Evolutionary conservation across 1,139 yeast genomes (phyloP).

Genomic region (Saccharomyces uvarum): DNA sequence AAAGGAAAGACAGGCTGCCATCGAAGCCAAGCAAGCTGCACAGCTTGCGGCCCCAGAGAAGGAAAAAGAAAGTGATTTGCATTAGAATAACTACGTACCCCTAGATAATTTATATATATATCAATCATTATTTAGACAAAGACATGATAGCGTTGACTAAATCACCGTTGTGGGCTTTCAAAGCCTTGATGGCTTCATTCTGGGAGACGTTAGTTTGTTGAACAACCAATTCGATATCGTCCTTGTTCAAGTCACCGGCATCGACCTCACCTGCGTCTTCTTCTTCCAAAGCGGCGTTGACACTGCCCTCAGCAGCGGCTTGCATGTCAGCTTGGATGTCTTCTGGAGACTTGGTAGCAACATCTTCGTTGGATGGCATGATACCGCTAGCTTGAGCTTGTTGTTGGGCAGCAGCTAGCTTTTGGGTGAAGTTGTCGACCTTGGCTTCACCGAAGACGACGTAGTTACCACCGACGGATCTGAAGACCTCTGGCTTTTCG

Average conservation of each 20-base stretch:
- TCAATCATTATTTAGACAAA: constrained; percentile 41
- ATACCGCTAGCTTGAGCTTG: constrained; percentile 42
- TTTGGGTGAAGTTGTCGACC: constrained; percentile 82
- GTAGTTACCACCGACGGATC: constrained; percentile 87
- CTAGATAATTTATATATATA: constrained; percentile 1
- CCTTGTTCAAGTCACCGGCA: constrained; percentile 70
- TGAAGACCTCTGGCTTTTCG: constrained; percentile 92
- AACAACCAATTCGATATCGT: constrained; percentile 72
- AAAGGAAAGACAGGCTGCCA: background rate
- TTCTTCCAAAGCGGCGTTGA: constrained; percentile 29
- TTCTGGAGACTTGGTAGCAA: constrained; percentile 33
- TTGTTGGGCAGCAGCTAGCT: constrained; percentile 69
- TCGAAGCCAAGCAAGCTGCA: background rate
- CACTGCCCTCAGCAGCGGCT: constrained; percentile 58
- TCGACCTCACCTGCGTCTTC: constrained; percentile 55
- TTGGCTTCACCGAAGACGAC: constrained; percentile 97
- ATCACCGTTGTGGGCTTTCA: constrained; percentile 84
- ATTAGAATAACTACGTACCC: background rate
- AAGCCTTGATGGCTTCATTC: constrained; percentile 84
- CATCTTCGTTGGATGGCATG: constrained; percentile 33
- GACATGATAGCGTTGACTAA: constrained; percentile 95
- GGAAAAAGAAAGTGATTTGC: background rate
- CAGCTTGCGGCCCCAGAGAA: background rate
- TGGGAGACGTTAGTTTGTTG: constrained; percentile 88
- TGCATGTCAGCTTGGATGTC: constrained; percentile 82